phyloP scores from a whole-genome alignment of 2,329 filamentous ascomycete genomes.

The Alternaria postmessia region DNA sequence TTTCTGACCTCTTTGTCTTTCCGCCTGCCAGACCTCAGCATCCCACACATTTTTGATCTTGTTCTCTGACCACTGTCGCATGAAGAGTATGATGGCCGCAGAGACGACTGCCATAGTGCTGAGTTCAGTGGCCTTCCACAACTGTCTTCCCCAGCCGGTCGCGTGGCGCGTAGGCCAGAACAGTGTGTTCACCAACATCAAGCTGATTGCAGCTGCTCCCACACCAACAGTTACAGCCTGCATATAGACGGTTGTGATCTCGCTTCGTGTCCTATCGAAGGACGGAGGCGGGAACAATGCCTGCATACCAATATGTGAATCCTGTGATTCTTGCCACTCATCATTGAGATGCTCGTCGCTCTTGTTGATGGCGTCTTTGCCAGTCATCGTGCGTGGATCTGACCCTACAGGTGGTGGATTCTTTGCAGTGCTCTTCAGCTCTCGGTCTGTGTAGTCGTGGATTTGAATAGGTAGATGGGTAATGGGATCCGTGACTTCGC shows the following conservation, averaged over 20 bases:
- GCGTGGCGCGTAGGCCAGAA: constrained; percentile 44
- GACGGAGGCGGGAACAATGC: constrained; percentile 63
- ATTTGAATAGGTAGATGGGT: constrained; percentile 74
- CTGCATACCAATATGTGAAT: constrained; percentile 57
- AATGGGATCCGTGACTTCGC: constrained; percentile 74
- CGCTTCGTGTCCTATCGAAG: constrained; percentile 55
- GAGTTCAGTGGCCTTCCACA: constrained; percentile 40
- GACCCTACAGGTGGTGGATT: constrained; percentile 55
- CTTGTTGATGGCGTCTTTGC: constrained; percentile 56
- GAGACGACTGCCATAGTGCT: constrained; percentile 38
- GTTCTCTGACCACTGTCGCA: constrained; percentile 68
- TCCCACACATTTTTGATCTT: constrained; percentile 71
- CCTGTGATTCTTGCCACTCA: constrained; percentile 54
- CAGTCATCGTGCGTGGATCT: constrained; percentile 54
- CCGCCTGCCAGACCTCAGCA: constrained; percentile 74
- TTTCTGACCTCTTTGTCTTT: constrained; percentile 62
- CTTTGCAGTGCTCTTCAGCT: constrained; percentile 61
- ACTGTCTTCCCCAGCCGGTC: constrained; percentile 42
- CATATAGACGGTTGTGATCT: constrained; percentile 57
- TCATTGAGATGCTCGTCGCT: constrained; percentile 53
- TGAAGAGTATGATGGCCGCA: constrained; percentile 52
- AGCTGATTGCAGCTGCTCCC: constrained; percentile 45
- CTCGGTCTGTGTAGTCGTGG: constrained; percentile 72
- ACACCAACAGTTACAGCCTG: constrained; percentile 54
- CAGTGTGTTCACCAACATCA: constrained; percentile 46